phyloP scores from a whole-genome alignment of 2,329 filamentous ascomycete genomes.

The Aspergillus sojae region DNA sequence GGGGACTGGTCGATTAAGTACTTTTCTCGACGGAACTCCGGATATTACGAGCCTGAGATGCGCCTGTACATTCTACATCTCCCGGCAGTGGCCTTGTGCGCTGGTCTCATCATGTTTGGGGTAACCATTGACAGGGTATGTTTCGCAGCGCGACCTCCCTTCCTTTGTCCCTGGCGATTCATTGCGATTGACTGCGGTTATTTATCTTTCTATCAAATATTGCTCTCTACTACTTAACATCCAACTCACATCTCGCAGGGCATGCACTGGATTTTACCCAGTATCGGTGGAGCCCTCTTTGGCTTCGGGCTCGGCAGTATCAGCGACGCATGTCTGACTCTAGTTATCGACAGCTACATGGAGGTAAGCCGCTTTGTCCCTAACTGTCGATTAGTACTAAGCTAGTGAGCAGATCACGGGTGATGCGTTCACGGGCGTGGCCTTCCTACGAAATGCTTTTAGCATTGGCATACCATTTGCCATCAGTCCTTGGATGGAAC shows the following conservation, averaged over 20 bases:
- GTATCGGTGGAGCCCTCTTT: constrained; percentile 40
- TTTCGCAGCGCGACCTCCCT: background rate
- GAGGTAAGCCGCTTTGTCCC: constrained; percentile 28
- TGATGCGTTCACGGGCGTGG: constrained; percentile 31
- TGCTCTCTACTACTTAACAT: too few relatives aligned
- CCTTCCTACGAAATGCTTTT: constrained; percentile 35
- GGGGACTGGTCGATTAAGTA: constrained; percentile 45
- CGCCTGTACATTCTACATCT: constrained; percentile 40
- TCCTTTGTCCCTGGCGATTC: background rate
- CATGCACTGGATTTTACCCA: constrained; percentile 49
- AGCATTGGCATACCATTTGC: constrained; percentile 37
- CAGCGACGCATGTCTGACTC: constrained; percentile 39
- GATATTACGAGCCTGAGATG: constrained; percentile 55
- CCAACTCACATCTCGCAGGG: constrained; percentile 29
- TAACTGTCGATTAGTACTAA: background rate
- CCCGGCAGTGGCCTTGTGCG: constrained; percentile 44
- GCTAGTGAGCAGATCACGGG: constrained; percentile 15
- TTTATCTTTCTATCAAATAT: background rate
- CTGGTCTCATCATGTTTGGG: constrained; percentile 49
- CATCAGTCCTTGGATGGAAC: constrained; percentile 31
- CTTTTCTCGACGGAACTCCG: constrained; percentile 48
- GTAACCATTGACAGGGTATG: constrained; percentile 39
- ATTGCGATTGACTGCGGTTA: background rate
- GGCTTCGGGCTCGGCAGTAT: constrained; percentile 45
- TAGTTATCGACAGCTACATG: constrained; percentile 43